Evolutionary conservation across 2,329 filamentous ascomycete genomes (phyloP).

Genomic region (Fonsecaea nubica): DNA sequence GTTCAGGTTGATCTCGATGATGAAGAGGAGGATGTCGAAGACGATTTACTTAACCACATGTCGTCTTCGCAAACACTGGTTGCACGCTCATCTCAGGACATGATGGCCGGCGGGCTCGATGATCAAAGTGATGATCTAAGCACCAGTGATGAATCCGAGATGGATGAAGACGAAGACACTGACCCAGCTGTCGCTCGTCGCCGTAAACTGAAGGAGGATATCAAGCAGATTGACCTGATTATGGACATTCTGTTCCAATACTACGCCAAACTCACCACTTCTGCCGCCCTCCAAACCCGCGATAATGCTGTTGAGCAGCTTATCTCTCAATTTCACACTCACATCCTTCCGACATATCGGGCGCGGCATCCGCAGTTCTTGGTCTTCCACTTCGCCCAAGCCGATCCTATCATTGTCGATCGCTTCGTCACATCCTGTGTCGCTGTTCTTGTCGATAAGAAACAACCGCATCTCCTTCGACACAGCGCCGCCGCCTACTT

Average conservation of each 20-base stretch:
- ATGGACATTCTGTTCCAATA: constrained; percentile 86
- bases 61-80: constrained; percentile 40
- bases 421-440: constrained; percentile 81
- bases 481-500: constrained; percentile 91
- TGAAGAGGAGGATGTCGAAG: constrained; percentile 83
- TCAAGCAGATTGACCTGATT: constrained; percentile 89
- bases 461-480: constrained; percentile 72
- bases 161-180: constrained; percentile 67
- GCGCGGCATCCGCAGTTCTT: constrained; percentile 95
- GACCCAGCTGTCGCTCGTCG: constrained; percentile 56
- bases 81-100: constrained; percentile 45
- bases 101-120: constrained; percentile 60
- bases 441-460: constrained; percentile 72
- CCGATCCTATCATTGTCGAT: constrained; percentile 76
- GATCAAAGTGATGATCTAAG: constrained; percentile 43
- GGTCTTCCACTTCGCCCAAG: constrained; percentile 92
- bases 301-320: constrained; percentile 78
- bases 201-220: constrained; percentile 78
- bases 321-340: constrained; percentile 82
- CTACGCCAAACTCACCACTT: constrained; percentile 64
- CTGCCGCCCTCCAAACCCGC: constrained; percentile 62
- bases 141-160: constrained; percentile 71
- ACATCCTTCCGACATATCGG: constrained; percentile 87
- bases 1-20: constrained; percentile 94
- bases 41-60: constrained; percentile 69